These are phyloP conservation scores for Lactifluus rugatus DNA, from an alignment of 768 basidiomycete species.

Conservation along the genomic window DNA sequence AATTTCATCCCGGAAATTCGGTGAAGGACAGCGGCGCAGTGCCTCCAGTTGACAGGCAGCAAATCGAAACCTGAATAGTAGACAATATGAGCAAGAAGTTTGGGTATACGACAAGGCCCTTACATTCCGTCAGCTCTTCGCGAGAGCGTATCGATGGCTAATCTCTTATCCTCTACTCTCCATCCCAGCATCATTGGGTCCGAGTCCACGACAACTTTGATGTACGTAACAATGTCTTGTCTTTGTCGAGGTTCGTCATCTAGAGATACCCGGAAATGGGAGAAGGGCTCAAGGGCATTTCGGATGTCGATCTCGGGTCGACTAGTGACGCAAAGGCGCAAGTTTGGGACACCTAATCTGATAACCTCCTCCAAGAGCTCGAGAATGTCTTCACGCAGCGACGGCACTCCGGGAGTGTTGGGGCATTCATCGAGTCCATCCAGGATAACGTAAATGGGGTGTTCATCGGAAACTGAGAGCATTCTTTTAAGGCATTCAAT, in stretches of 20 bases:
- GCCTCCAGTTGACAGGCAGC: background rate
- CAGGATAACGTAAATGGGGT: background rate
- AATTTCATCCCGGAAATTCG: background rate
- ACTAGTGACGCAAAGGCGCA: background rate
- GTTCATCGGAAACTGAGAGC: background rate
- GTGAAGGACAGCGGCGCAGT: background rate
- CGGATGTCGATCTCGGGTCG: background rate
- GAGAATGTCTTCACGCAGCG: background rate
- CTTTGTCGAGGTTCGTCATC: background rate
- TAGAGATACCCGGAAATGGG: background rate
- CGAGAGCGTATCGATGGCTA: background rate
- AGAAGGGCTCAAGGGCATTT: background rate
- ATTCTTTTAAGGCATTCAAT: background rate
- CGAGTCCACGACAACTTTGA: background rate
- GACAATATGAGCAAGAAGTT: background rate
- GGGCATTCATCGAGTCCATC: conserved; percentile 6
- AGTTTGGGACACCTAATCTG: background rate
- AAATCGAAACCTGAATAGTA: conserved; percentile 4
- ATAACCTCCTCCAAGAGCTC: background rate
- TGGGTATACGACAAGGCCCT: background rate
- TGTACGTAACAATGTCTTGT: background rate
- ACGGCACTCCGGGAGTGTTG: background rate
- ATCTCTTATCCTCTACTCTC: background rate
- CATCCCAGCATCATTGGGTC: background rate
- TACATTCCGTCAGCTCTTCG: conserved; percentile 5